Evolutionary conservation across 1,284 basidiomycete species (phyloP), one percentile per base, ranked within the genome.

Genomic region (Serendipita sp.): DNA sequence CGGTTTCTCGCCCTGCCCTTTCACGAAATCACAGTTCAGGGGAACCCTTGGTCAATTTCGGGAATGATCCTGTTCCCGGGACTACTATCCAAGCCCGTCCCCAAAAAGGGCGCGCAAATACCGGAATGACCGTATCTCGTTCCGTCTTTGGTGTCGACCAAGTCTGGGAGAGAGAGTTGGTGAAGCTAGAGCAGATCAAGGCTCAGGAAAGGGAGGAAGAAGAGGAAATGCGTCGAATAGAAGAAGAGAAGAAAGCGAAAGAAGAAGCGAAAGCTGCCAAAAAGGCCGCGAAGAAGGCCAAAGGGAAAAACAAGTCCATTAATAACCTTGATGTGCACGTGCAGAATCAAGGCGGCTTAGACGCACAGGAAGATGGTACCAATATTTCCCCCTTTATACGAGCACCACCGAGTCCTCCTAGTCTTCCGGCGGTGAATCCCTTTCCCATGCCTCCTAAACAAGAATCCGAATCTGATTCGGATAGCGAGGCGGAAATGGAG

Each of bases 71-170:
- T 8, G 47, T 58, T n/a, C 53, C 53, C 8, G 53, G 53, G 15
- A 58, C 53, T 8, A 58, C 17, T 58, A 6, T 58, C n/a, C 47
- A 49, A 49, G 17, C 61, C 4, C 62, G 50, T 3, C 50, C 62
- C 6, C n/a, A 49, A 58, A 17, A 41, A 62, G 38, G 63, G 55
- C n/a, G 65, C 64, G 44, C 45, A 2, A 38, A 60, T 30, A 35
- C 47, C 3, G 61, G 35, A n/a, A 60, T 76, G 17, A 70, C 75
- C 1, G 75, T 74, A 55, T 78, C 77, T 60, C 80, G 79, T 63
- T 89, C 88, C 29, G 88, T 90, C n/a, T 91, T 91, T 69, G 88
- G 88, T 2, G 83, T 85, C 3, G 88, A 91, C 71, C 87, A 83
- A 2, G 68, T 91, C 4, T 91, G 88, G 88, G 85, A 89, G 69